Conservation (phyloP, 371 early-diverging fungal genomes). For the Lichtheimia ornata region DNA sequence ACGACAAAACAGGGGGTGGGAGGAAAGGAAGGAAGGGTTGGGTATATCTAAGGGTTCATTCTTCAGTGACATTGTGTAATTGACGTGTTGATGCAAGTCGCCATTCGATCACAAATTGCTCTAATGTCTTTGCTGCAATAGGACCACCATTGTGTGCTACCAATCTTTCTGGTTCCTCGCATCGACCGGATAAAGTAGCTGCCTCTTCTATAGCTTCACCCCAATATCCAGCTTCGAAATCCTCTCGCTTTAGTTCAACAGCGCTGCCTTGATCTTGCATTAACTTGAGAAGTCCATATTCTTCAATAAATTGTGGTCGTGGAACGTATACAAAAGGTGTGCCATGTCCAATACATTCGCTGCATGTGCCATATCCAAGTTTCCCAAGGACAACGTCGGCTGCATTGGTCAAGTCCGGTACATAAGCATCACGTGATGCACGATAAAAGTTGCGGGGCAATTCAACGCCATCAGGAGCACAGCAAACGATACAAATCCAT, state of each 20-base stretch:
- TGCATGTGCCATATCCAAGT: constrained; percentile 81
- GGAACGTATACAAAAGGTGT: constrained; percentile 79
- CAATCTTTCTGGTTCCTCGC: constrained; percentile 32
- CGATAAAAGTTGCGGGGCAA: constrained; percentile 61
- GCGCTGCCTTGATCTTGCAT: constrained; percentile 68
- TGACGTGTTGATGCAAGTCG: not conserved
- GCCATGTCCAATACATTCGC: constrained; percentile 75
- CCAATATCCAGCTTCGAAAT: constrained; percentile 68
- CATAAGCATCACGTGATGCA: constrained; percentile 66
- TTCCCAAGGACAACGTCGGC: constrained; percentile 80
- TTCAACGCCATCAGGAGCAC: constrained; percentile 53
- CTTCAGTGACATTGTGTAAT: no score
- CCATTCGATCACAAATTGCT: constrained; percentile 51
- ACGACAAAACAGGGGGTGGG: no score
- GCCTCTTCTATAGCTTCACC: constrained; percentile 45
- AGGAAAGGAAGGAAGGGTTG: no score
- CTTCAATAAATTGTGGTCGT: constrained; percentile 80
- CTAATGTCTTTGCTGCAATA: constrained; percentile 49
- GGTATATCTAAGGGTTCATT: no score
- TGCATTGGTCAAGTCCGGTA: constrained; percentile 77
- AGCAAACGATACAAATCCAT: constrained; percentile 79
- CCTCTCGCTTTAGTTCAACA: constrained; percentile 61
- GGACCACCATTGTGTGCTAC: constrained; percentile 61
- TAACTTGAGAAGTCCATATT: constrained; percentile 66
- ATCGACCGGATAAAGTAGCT: constrained; percentile 34